Evolutionary conservation across 2,329 filamentous ascomycete species (phyloP).

Genomic region (Aspergillus phoenicis): DNA sequence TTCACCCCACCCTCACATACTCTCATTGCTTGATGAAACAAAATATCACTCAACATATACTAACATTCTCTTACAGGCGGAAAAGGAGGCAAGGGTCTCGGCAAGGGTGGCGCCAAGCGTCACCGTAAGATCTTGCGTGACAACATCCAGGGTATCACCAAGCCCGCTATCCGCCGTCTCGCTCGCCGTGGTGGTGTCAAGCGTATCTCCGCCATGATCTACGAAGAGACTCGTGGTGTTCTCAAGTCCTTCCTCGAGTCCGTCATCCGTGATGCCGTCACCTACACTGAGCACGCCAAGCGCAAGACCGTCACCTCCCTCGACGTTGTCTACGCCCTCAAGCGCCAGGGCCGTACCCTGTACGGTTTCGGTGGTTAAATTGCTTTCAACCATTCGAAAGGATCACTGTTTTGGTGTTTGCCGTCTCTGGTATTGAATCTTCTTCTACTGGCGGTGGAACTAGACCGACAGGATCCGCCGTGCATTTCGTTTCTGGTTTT

Average conservation of each 20-base stretch:
- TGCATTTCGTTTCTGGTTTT: neutral
- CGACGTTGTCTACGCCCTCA: conserved; percentile 66
- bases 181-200: conserved; percentile 99
- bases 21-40: neutral
- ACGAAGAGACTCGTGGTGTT: conserved; percentile 79
- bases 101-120: conserved; percentile 98
- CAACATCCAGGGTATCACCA: conserved; percentile 99
- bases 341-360: conserved; percentile 70
- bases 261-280: conserved; percentile 78
- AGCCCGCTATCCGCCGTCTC: conserved; percentile 98
- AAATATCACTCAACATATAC: neutral
- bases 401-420: neutral
- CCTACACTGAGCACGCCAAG: conserved; percentile 82
- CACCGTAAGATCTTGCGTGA: conserved; percentile 99
- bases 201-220: conserved; percentile 98
- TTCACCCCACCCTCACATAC: conserved; percentile 10
- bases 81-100: conserved; percentile 96
- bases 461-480: neutral
- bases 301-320: conserved; percentile 61
- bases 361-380: conserved; percentile 85
- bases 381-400: neutral
- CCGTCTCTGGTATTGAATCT: neutral
- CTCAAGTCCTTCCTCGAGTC: conserved; percentile 82
- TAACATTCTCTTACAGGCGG: conserved; percentile 62
- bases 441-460: neutral